Evolutionary conservation across 2,329 filamentous ascomycete species (phyloP), one percentile per base, ranked within the genome.

Genomic region (Arachnomyces sp.): DNA sequence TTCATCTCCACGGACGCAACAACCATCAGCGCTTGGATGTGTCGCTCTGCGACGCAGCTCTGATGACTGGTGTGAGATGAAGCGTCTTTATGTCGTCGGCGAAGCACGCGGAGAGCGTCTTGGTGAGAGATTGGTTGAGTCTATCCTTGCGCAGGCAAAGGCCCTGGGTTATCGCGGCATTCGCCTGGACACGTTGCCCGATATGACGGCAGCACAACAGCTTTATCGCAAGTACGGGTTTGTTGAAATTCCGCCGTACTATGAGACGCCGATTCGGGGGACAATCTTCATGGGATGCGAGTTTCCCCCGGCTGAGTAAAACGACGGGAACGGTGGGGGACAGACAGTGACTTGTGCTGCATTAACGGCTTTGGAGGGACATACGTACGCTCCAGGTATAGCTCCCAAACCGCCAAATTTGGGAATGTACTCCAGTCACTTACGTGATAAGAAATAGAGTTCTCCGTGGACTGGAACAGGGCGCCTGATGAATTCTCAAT

Each of bases 211-310:
- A 8, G 75, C 77, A 14, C 63, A 65, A 43, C 54, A 49, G 25
- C 47, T 78, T 47, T 80, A 80, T 57, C 53, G 53, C 36, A 53
- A 52, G 3, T 52, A 67, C 44, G 75, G 77, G 1, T 80, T 80
- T 54, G 57, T 59, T 45, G 67, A 73, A 47, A 67, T 69, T 30
- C 60, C 63, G 31, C 53, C 63, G 16, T 80, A 80, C 50, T 79
- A 80, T 54, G 65, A 74, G 11, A 78, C 71, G 28, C 73, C 73
- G 4, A 48, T 77, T 28, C 60, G 71, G 37, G 68, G 65, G 18
- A 77, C 74, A 5, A 58, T 72, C 12, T 80, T 77, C 51, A 59
- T 79, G 51, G 63, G 57, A 18, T 48, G n/a, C n/a, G n/a, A n/a
- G n/a, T n/a, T n/a, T n/a, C n/a, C n/a, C n/a, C n/a, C n/a, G n/a